Evolutionary conservation across 2,329 filamentous ascomycete genomes (phyloP).

Genomic region (Tolypocladium capitatum): DNA sequence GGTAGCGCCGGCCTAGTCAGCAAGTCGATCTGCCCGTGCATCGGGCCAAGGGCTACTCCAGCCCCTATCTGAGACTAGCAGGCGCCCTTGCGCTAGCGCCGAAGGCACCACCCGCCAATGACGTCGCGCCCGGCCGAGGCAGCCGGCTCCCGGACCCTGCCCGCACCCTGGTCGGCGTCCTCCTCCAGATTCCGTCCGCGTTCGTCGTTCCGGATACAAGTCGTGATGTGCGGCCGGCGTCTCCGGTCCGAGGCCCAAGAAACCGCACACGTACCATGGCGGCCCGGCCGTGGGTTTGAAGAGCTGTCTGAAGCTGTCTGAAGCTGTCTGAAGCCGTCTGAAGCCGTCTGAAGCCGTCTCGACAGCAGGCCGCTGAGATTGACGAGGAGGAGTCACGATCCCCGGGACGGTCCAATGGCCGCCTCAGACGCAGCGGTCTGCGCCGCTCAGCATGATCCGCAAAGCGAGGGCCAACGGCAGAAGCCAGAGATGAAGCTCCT

Average conservation of each 20-base stretch:
- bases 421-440: background rate
- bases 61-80: background rate
- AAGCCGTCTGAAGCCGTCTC: too few relatives aligned
- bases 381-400: background rate
- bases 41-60: background rate
- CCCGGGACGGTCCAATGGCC: background rate
- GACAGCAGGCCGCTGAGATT: background rate
- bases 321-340: too few relatives aligned
- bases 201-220: background rate
- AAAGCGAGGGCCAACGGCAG: background rate
- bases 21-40: background rate
- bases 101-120: background rate
- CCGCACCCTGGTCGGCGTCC: background rate
- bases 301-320: too few relatives aligned
- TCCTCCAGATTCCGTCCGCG: background rate
- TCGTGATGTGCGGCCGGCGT: background rate
- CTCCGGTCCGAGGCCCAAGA: background rate
- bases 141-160: too few relatives aligned
- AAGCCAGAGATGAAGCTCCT: background rate
- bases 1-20: background rate
- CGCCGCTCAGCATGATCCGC: background rate
- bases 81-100: background rate
- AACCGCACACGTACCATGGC: background rate
- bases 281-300: background rate
- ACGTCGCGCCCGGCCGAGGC: background rate